These are phyloP conservation scores for Cyclostephanos invisitatus DNA, from an alignment of 108 stramenopile genomes.

Conservation along the genomic window DNA sequence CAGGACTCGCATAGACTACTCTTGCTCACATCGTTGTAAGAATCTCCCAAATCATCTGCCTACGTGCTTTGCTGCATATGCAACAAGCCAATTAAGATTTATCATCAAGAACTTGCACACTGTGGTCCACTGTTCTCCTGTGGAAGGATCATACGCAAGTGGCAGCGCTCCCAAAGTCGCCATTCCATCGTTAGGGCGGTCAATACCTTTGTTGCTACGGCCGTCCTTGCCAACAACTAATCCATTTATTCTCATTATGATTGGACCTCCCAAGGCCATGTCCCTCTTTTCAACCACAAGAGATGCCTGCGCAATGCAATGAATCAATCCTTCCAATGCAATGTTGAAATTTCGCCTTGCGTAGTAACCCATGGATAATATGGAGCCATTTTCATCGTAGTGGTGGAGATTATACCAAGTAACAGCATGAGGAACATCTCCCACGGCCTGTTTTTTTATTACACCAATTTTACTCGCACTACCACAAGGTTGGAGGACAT, in stretches of 20 bases:
- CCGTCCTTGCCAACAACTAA: constrained; percentile 36
- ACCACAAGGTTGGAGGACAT: constrained; percentile 70
- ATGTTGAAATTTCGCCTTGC: constrained; percentile 80
- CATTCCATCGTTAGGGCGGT: constrained; percentile 13
- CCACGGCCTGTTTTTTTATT: constrained; percentile 34
- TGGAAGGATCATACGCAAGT: constrained; percentile 49
- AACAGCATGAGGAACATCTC: constrained; percentile 10
- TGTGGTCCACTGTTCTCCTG: constrained; percentile 73
- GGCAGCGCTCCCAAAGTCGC: constrained; percentile 63
- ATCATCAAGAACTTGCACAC: constrained; percentile 82
- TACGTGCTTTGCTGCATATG: constrained; percentile 58
- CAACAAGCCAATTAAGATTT: constrained; percentile 74
- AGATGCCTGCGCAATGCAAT: constrained; percentile 67
- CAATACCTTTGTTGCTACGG: constrained; percentile 13
- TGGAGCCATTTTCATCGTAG: constrained; percentile 51
- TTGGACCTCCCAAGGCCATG: constrained; percentile 71
- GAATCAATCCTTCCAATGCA: constrained; percentile 61
- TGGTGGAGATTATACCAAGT: constrained; percentile 52
- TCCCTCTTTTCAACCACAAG: constrained; percentile 57
- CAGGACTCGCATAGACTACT: no score
- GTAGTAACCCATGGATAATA: constrained; percentile 50
- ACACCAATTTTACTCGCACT: constrained; percentile 76
- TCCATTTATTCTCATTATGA: constrained; percentile 52
- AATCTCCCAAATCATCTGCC: constrained; percentile 28
- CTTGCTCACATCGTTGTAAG: no score